Conservation (phyloP, 2,329 filamentous ascomycete genomes). For the Colletotrichum scovillei region DNA sequence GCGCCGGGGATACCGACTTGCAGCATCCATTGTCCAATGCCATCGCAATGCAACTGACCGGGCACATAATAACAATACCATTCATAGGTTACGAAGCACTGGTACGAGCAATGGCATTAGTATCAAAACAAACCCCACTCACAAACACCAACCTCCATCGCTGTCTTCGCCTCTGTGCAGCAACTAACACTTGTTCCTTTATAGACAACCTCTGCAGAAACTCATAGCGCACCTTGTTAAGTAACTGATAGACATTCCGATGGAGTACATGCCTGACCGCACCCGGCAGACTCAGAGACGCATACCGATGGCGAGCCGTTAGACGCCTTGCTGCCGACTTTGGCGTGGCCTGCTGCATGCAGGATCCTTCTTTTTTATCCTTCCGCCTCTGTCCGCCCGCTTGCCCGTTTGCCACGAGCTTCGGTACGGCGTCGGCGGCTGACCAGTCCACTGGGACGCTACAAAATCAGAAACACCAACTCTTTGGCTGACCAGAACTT, state of each 20-base stretch:
- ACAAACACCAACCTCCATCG: background rate
- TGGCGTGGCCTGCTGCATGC: conserved; percentile 10
- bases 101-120: background rate
- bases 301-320: background rate
- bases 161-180: background rate
- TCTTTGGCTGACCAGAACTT: background rate
- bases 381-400: background rate
- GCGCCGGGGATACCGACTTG: background rate
- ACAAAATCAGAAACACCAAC: background rate
- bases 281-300: background rate
- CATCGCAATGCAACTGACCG: background rate
- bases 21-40: background rate
- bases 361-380: background rate
- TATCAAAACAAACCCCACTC: background rate
- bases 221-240: no score
- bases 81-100: background rate
- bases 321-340: conserved; percentile 17
- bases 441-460: conserved; percentile 6
- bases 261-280: no score
- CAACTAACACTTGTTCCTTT: no score
- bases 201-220: no score
- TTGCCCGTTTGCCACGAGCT: conserved; percentile 3
- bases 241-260: no score
- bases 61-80: background rate
- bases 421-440: background rate